Percentiles rank a stretch among this genome's conserved stretches.
Conservation (phyloP, 176 grass and related monocot species). For the Alloteropsis semialata region DNA sequence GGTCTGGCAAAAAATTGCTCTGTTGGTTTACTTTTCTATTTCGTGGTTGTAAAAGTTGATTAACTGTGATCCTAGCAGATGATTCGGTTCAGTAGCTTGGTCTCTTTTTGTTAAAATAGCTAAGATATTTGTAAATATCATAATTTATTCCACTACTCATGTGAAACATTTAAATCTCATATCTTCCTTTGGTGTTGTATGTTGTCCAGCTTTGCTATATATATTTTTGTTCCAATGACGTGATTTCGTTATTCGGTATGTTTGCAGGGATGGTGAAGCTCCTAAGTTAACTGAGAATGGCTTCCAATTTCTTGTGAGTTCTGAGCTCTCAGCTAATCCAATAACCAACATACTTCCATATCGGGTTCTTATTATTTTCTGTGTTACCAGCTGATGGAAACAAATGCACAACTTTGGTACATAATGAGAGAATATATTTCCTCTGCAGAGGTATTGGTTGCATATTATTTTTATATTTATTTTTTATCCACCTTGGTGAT, state of each 20-base stretch:
- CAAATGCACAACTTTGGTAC: slow-evolving; percentile 95
- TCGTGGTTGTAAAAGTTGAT: background rate
- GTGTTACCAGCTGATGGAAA: slow-evolving; percentile 84
- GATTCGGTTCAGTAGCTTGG: background rate
- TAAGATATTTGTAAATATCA: background rate
- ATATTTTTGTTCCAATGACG: background rate
- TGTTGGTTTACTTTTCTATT: slow-evolving; percentile 13
- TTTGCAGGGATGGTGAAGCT: slow-evolving; percentile 79
- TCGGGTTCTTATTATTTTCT: slow-evolving; percentile 35
- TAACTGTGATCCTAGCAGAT: background rate
- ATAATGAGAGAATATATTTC: slow-evolving; percentile 99
- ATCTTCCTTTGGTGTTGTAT: slow-evolving; percentile 6
- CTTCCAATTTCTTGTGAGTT: slow-evolving; percentile 83
- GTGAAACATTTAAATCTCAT: background rate
- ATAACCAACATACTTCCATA: slow-evolving; percentile 6
- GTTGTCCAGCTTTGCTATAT: background rate
- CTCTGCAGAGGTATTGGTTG: slow-evolving; percentile 74
- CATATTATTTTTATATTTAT: slow-evolving; percentile 18
- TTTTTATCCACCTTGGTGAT: background rate
- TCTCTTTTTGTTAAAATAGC: background rate
- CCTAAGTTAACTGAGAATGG: slow-evolving; percentile 92
- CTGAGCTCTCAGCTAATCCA: slow-evolving; percentile 23
- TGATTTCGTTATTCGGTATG: slow-evolving; percentile 32
- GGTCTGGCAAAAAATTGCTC: background rate
- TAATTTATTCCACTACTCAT: background rate